A percentile compares a stretch with the other conserved stretches of the same genome.
These are phyloP conservation scores for Vitrella brassicaformis DNA, from an alignment of 73 alveolate species.

Conservation along the genomic window DNA sequence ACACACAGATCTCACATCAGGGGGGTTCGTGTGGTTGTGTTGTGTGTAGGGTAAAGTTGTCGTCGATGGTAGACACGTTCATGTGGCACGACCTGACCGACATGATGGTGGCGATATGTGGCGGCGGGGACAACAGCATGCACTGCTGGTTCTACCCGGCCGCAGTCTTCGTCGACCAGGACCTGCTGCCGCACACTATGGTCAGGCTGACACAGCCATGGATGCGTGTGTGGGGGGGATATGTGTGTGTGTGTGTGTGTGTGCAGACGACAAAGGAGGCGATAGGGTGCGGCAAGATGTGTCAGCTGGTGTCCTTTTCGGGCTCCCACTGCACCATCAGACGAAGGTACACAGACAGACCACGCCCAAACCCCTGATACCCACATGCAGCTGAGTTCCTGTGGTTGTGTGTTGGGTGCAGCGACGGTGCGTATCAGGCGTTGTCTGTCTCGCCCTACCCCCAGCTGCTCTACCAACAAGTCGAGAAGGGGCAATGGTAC, in stretches of 20 bases:
- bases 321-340: slow-evolving; percentile 32
- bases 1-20: no score
- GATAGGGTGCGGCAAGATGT: not conserved
- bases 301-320: slow-evolving; percentile 22
- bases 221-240: not conserved
- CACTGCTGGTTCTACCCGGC: slow-evolving; percentile 91
- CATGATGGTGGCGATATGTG: slow-evolving; percentile 61
- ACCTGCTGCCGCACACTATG: slow-evolving; percentile 45
- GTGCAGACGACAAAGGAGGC: not conserved
- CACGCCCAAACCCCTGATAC: no score
- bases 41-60: slow-evolving; percentile 82
- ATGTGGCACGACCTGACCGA: slow-evolving; percentile 88
- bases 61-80: slow-evolving; percentile 91
- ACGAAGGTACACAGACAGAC: no score
- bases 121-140: slow-evolving; percentile 87
- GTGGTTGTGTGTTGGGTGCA: no score
- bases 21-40: no score
- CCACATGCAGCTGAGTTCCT: no score
- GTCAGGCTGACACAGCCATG: not conserved
- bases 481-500: slow-evolving; percentile 32
- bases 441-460: slow-evolving; percentile 15
- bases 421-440: not conserved
- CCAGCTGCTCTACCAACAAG: slow-evolving; percentile 21
- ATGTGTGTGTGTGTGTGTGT: not conserved
- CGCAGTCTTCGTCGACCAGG: slow-evolving; percentile 92